Base-by-base conservation (phyloP, 108 stramenopile genomes). In the Nannochloropsis salina region DNA sequence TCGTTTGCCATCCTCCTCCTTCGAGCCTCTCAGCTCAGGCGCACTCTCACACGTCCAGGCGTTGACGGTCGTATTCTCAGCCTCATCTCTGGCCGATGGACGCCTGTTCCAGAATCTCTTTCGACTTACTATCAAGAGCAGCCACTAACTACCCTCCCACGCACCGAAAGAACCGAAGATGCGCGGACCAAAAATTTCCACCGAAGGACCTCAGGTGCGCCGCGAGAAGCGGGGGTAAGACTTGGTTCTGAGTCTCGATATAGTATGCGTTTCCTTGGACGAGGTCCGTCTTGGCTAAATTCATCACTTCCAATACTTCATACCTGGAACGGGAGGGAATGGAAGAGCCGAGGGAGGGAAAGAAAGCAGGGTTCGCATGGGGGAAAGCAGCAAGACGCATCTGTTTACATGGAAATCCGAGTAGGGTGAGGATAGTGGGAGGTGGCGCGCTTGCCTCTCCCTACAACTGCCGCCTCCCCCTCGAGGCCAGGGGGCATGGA, bases 291-390 rank as follows among this genome's bases (percentile, higher is more conserved):
- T 87, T 91, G 40, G 80, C 90, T 42, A 41, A 92, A 82, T 79
- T 22, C 43, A 88, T 8, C 9, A 92, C 92, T 43, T 80, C 83
- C 9, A 88, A 61, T 20, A 94, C 79, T 44, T 92, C 86, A 42
- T 81, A 74, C 61, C 61, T 74, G 8, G 20, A 15, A 74, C 4
- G 81, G 86, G 88, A 90, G 44, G 90, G 81, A 43, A 44, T 15
- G n/a, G 61, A n/a, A 8, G 1, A 1, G 61, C 20, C 4, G 61
- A n/a, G 6, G n/a, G 6, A n/a, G 61, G n/a, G 61, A n/a, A 8
- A 51, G 47, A 51, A 15, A 51, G 47, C 10, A 15, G 15, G 47
- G 47, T 10, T 12, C 12, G 47, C 12, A 51, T 10, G 47, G 47
- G 15, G 47, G 47, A 15, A 51, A 15, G 47, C 12, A 51, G 47